Evolutionary conservation across 768 basidiomycete species (phyloP).

Genomic region (Hygrophorus russula): DNA sequence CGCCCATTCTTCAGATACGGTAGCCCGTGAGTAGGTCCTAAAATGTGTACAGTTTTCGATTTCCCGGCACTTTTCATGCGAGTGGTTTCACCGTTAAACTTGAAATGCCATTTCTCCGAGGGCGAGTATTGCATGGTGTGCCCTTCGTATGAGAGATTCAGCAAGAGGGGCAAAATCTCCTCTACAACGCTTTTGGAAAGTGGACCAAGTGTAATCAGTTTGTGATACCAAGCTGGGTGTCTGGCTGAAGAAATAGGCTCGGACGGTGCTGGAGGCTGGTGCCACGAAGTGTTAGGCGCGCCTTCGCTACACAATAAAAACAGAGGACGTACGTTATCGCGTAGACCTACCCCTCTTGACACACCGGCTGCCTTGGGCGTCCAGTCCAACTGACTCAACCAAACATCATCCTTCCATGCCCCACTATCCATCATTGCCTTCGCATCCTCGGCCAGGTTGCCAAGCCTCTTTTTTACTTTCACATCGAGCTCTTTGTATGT

Average conservation of each 20-base stretch:
- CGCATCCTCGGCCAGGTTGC: conserved; percentile 61
- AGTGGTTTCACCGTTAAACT: conserved; percentile 18
- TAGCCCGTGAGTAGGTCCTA: conserved; percentile 36
- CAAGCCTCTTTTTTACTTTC: conserved; percentile 57
- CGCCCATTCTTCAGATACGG: conserved; percentile 30
- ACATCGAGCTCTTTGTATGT: conserved; percentile 69
- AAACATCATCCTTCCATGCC: conserved; percentile 63
- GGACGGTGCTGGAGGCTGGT: background rate
- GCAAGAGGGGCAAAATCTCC: conserved; percentile 54
- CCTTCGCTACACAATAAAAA: background rate
- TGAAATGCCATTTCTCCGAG: conserved; percentile 61
- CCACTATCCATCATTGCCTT: conserved; percentile 35
- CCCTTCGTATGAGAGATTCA: conserved; percentile 50
- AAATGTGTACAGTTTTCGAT: conserved; percentile 4
- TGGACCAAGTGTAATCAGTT: conserved; percentile 29
- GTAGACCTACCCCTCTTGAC: conserved; percentile 45
- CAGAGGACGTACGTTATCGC: conserved; percentile 13
- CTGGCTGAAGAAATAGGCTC: background rate
- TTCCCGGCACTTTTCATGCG: conserved; percentile 21
- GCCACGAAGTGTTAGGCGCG: background rate
- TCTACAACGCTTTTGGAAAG: conserved; percentile 30
- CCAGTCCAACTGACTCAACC: conserved; percentile 93
- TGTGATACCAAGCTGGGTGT: conserved; percentile 46
- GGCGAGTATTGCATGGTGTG: conserved; percentile 44
- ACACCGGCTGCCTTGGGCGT: conserved; percentile 71